Conservation (phyloP, 2,329 filamentous ascomycete genomes). For the Cladosporium sp. region DNA sequence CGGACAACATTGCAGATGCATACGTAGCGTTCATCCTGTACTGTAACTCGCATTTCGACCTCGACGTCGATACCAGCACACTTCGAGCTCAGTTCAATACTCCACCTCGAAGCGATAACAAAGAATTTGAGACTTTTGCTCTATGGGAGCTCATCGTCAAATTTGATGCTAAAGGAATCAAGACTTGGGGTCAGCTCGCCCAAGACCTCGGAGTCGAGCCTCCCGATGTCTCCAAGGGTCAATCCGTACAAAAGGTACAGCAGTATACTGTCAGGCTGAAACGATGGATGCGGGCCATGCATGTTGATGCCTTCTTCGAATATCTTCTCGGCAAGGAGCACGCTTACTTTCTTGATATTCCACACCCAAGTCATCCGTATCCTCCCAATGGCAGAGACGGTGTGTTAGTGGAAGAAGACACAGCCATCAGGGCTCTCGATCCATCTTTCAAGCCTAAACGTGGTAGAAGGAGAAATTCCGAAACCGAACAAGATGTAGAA, state of each 20-base stretch:
- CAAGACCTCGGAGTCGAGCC: constrained; percentile 84
- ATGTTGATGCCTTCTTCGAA: constrained; percentile 91
- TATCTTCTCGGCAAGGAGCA: constrained; percentile 76
- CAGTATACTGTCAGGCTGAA: constrained; percentile 92
- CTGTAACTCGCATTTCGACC: constrained; percentile 78
- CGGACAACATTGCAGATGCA: constrained; percentile 71
- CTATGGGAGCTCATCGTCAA: constrained; percentile 75
- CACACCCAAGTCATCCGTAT: constrained; percentile 59
- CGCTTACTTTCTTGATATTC: constrained; percentile 74
- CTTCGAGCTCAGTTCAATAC: constrained; percentile 72
- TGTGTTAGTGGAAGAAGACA: constrained; percentile 79
- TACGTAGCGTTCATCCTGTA: constrained; percentile 83
- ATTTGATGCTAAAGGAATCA: constrained; percentile 77
- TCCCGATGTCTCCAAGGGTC: constrained; percentile 71
- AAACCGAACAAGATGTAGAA: constrained; percentile 26
- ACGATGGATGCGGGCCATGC: constrained; percentile 95
- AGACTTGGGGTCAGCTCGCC: constrained; percentile 87
- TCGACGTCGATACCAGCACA: constrained; percentile 64
- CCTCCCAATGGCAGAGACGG: constrained; percentile 69
- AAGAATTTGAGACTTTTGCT: constrained; percentile 73
- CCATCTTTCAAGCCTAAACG: constrained; percentile 66
- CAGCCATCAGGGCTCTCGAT: constrained; percentile 77
- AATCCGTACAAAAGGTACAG: constrained; percentile 84
- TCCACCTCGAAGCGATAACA: constrained; percentile 82
- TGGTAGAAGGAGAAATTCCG: constrained; percentile 48